A percentile compares a stretch with the other conserved stretches of the same genome.
Conservation (phyloP, 2,329 filamentous ascomycete species). For the Aspergillus sp. region DNA sequence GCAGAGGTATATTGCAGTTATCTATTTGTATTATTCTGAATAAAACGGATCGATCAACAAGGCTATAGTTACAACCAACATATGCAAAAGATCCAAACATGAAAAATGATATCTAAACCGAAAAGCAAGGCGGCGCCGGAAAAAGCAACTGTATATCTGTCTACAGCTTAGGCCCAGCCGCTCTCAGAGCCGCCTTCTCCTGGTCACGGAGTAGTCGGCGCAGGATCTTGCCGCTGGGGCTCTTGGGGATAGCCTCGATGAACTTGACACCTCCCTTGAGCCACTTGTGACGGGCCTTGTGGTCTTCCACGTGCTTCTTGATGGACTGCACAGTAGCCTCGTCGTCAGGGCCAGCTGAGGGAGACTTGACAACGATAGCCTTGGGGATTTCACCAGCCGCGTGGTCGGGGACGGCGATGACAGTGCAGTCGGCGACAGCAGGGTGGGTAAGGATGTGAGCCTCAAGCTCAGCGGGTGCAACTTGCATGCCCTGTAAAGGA, state of each 20-base stretch:
- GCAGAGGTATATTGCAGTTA: no score
- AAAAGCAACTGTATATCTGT: not conserved
- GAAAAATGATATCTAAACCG: not conserved
- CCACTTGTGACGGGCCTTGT: slow-evolving; percentile 57
- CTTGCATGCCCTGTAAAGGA: slow-evolving; percentile 60
- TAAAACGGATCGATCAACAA: not conserved
- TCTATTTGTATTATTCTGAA: not conserved
- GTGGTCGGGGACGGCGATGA: slow-evolving; percentile 64
- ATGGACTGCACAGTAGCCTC: slow-evolving; percentile 44
- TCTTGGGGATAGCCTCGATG: slow-evolving; percentile 52
- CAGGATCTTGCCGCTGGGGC: slow-evolving; percentile 55
- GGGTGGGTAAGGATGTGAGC: slow-evolving; percentile 68
- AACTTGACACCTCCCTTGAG: slow-evolving; percentile 53
- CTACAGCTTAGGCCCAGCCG: slow-evolving; percentile 59
- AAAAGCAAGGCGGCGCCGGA: not conserved
- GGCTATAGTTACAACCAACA: not conserved
- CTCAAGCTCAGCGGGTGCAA: slow-evolving; percentile 75
- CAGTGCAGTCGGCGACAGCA: slow-evolving; percentile 67
- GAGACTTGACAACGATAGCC: slow-evolving; percentile 54
- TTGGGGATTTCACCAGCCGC: slow-evolving; percentile 55
- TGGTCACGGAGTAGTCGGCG: slow-evolving; percentile 60
- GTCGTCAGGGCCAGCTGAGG: slow-evolving; percentile 46
- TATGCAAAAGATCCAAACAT: not conserved
- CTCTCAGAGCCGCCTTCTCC: slow-evolving; percentile 60
- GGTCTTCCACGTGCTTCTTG: slow-evolving; percentile 50